phyloP scores from a whole-genome alignment of 2,329 filamentous ascomycete species.

The Akanthomyces dipterigenus region DNA sequence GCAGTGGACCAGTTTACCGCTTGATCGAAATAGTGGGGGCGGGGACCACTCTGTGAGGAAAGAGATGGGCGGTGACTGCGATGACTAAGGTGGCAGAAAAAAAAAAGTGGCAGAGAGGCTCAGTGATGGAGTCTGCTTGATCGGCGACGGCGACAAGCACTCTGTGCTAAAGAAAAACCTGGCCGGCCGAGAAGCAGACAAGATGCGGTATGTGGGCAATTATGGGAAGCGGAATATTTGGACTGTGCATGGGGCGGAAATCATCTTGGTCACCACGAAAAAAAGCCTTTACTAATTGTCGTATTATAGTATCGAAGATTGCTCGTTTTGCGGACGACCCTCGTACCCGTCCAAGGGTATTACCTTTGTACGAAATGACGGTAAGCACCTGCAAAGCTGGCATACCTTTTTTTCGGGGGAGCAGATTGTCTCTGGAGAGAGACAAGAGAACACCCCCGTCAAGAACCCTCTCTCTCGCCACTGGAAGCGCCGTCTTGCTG shows the following conservation, averaged over 20 bases:
- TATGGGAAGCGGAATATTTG: neutral
- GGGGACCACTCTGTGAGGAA: neutral
- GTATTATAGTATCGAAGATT: conserved; percentile 34
- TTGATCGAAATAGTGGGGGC: conserved; percentile 7
- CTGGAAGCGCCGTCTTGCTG: neutral
- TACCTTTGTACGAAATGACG: conserved; percentile 44
- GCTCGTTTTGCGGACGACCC: conserved; percentile 41
- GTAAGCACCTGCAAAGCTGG: conserved; percentile 17
- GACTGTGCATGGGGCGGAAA: neutral
- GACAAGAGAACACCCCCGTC: neutral
- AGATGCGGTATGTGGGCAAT: conserved; percentile 10
- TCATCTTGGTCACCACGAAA: neutral
- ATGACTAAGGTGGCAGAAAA: conserved; percentile 18
- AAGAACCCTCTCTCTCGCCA: no score
- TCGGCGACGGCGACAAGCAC: neutral
- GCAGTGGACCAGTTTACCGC: neutral
- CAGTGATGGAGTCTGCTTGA: neutral
- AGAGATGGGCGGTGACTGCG: conserved; percentile 7
- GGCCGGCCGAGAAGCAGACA: conserved; percentile 9
- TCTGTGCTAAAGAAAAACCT: neutral
- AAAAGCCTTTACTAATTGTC: conserved; percentile 3
- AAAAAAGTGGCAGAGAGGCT: conserved; percentile 12
- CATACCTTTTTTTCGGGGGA: neutral
- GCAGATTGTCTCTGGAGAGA: neutral
- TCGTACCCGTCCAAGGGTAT: conserved; percentile 52